These are phyloP conservation scores for Canavalia gladiata DNA, from an alignment of 306 rosid species.

Conservation along the genomic window DNA sequence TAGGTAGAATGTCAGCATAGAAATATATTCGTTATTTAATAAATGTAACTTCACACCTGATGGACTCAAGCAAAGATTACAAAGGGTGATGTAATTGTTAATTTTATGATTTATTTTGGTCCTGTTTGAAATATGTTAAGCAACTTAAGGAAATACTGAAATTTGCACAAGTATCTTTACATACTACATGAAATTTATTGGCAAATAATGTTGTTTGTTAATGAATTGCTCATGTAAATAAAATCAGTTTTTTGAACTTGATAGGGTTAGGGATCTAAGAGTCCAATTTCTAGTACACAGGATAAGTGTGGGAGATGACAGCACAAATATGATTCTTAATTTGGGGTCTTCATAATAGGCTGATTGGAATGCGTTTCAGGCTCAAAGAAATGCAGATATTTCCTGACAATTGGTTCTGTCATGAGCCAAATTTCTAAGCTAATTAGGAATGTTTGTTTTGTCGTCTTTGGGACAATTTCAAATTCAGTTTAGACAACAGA, in stretches of 20 bases:
- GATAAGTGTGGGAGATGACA: background rate
- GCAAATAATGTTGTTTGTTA: background rate
- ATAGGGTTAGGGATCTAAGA: background rate
- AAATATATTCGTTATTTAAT: background rate
- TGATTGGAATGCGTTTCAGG: too few relatives aligned
- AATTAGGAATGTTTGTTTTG: background rate
- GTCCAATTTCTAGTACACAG: background rate
- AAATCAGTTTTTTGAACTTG: background rate
- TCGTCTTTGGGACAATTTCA: background rate
- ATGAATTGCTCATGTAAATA: background rate
- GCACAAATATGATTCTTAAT: background rate
- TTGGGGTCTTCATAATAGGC: too few relatives aligned
- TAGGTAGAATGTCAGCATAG: background rate
- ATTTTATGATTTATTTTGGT: background rate
- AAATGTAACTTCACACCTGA: background rate
- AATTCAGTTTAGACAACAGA: background rate
- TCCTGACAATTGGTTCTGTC: background rate
- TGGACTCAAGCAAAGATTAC: background rate
- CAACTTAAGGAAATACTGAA: background rate
- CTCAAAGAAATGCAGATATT: too few relatives aligned
- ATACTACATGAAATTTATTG: background rate
- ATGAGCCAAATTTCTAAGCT: constrained; percentile 6
- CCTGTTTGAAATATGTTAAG: background rate
- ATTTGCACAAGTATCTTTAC: background rate
- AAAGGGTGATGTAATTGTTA: background rate